Conservation (phyloP, 805 yeast species). For the Saturnispora saitoi region DNA sequence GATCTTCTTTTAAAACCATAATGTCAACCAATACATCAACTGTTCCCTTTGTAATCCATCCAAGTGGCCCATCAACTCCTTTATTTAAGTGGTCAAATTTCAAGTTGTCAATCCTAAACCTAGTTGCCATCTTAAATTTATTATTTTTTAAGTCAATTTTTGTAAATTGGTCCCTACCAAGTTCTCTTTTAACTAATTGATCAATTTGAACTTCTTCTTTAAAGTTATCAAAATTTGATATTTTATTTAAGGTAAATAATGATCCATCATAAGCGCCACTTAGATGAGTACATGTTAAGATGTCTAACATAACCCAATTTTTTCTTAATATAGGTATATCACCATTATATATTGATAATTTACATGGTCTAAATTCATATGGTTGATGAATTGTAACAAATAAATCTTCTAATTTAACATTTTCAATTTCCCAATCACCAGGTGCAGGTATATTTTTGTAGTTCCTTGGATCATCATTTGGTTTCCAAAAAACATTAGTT, state of each 20-base stretch:
- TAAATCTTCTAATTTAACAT: constrained; percentile 76
- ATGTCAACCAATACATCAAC: constrained; percentile 93
- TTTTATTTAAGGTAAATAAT: constrained; percentile 80
- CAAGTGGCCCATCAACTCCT: constrained; percentile 90
- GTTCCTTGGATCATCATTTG: constrained; percentile 73
- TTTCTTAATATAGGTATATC: constrained; percentile 73
- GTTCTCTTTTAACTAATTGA: constrained; percentile 17
- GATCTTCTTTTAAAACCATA: constrained; percentile 52
- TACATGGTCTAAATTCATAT: constrained; percentile 67
- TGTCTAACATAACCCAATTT: constrained; percentile 89
- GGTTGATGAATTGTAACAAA: constrained; percentile 80
- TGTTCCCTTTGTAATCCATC: constrained; percentile 90
- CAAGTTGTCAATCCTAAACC: constrained; percentile 78
- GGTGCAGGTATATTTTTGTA: constrained; percentile 65
- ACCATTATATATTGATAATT: constrained; percentile 81
- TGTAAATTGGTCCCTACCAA: constrained; percentile 14
- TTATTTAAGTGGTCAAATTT: constrained; percentile 83
- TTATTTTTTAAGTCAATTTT: constrained; percentile 13
- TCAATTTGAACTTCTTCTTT: constrained; percentile 24
- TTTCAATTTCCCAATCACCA: constrained; percentile 90
- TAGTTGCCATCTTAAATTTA: constrained; percentile 43
- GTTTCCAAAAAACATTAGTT: constrained; percentile 75
- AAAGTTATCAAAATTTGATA: constrained; percentile 51
- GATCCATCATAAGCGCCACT: constrained; percentile 93
- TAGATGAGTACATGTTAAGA: constrained; percentile 72